These are phyloP conservation scores for Cryptococcus jaspeensis DNA, from an alignment of 1,284 basidiomycete species.

Conservation along the genomic window DNA sequence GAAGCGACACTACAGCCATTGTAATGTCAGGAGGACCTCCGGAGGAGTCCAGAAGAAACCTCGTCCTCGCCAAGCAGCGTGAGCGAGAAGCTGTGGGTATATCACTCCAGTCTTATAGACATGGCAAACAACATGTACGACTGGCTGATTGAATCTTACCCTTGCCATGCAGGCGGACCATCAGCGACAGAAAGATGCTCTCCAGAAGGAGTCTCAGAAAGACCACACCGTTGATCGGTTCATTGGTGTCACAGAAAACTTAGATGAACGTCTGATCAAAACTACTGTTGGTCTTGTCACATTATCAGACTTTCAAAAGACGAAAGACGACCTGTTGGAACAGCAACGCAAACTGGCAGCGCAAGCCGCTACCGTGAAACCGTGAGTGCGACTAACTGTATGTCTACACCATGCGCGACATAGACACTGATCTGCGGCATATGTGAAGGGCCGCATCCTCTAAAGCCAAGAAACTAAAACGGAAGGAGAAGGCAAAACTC, in stretches of 20 bases:
- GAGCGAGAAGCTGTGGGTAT: slow-evolving; percentile 37
- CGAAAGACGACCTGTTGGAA: slow-evolving; percentile 86
- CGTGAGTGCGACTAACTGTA: slow-evolving; percentile 16
- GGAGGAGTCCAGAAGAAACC: slow-evolving; percentile 25
- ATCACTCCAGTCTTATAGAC: too few species aligned
- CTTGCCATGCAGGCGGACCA: slow-evolving; percentile 31
- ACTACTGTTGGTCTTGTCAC: slow-evolving; percentile 90
- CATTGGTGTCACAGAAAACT: slow-evolving; percentile 87
- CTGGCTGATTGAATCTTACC: not conserved
- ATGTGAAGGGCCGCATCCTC: slow-evolving; percentile 38
- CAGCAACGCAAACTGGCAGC: slow-evolving; percentile 87
- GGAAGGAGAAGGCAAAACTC: slow-evolving; percentile 77
- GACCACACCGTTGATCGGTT: slow-evolving; percentile 82
- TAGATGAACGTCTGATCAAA: slow-evolving; percentile 92
- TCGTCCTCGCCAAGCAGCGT: slow-evolving; percentile 32
- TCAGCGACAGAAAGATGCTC: slow-evolving; percentile 37
- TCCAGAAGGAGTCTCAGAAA: slow-evolving; percentile 52
- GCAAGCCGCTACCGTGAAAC: slow-evolving; percentile 38
- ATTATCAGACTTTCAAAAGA: slow-evolving; percentile 88
- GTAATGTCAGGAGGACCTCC: slow-evolving; percentile 20
- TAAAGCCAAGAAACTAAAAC: slow-evolving; percentile 85
- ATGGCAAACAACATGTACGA: too few species aligned
- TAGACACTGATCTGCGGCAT: slow-evolving; percentile 48
- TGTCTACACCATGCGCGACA: not conserved
- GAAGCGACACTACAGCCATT: too few species aligned